A percentile compares a stretch with the other conserved stretches of the same genome.
Conservation (phyloP, 257 asterid species). For the Orobanche coerulescens region DNA sequence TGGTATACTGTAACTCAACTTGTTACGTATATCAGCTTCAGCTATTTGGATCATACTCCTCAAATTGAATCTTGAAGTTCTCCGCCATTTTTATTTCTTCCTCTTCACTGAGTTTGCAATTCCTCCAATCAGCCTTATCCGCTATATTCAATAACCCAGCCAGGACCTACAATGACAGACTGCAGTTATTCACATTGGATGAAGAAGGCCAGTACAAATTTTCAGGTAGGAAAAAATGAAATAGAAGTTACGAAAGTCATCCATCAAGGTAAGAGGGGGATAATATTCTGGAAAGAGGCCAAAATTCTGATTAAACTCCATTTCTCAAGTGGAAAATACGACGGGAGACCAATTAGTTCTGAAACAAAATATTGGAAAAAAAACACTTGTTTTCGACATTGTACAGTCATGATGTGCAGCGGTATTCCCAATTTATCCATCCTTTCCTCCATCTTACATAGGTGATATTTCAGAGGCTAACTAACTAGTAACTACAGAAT, state of each 20-base stretch:
- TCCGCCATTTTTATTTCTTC: slow-evolving; percentile 69
- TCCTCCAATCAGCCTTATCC: slow-evolving; percentile 94
- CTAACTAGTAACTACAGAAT: background rate
- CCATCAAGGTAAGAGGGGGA: background rate
- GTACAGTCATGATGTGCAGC: background rate
- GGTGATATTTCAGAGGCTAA: background rate
- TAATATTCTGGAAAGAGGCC: background rate
- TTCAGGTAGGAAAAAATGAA: background rate
- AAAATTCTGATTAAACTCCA: background rate
- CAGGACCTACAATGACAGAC: slow-evolving; percentile 48
- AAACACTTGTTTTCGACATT: background rate
- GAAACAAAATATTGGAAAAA: no score
- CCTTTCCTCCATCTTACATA: background rate
- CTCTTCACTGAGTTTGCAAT: slow-evolving; percentile 66
- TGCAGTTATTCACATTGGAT: background rate
- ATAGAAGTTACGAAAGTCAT: background rate
- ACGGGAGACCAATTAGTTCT: background rate
- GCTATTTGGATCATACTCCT: slow-evolving; percentile 54
- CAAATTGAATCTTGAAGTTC: slow-evolving; percentile 52
- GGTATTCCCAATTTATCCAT: background rate
- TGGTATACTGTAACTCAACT: slow-evolving; percentile 23
- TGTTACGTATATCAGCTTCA: slow-evolving; percentile 42
- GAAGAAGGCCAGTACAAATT: background rate
- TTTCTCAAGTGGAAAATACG: background rate
- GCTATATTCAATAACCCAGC: slow-evolving; percentile 89